Percentiles rank a stretch among this genome's conserved stretches.
Evolutionary conservation across 495 filamentous ascomycete species (phyloP).

Genomic region (Talaromyces adpressus): DNA sequence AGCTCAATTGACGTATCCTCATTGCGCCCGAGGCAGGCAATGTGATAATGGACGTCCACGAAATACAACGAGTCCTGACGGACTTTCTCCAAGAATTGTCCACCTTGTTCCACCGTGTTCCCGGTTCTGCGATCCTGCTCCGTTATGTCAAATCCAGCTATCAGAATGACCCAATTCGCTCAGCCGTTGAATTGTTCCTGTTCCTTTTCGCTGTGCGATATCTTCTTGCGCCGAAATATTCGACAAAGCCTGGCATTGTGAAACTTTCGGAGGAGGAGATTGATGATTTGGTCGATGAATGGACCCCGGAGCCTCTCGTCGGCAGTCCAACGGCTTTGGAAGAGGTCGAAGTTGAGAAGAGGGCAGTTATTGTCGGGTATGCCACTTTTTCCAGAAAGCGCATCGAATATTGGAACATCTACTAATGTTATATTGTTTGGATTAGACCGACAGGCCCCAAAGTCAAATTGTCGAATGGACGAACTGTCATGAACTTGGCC

Average conservation of each 20-base stretch:
- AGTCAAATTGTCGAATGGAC: slow-evolving; percentile 80
- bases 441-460: slow-evolving; percentile 80
- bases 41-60: slow-evolving; percentile 69
- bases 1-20: not conserved
- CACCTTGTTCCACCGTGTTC: slow-evolving; percentile 74
- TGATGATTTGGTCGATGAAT: slow-evolving; percentile 94
- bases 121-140: slow-evolving; percentile 87
- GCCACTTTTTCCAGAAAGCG: slow-evolving; percentile 7
- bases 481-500: slow-evolving; percentile 84
- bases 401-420: not conserved
- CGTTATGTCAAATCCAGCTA: slow-evolving; percentile 95
- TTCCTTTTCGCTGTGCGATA: slow-evolving; percentile 96
- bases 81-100: slow-evolving; percentile 59
- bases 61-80: slow-evolving; percentile 64
- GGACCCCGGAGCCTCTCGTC: slow-evolving; percentile 90
- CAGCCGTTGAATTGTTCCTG: slow-evolving; percentile 87
- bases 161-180: slow-evolving; percentile 92
- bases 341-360: slow-evolving; percentile 73
- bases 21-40: not conserved
- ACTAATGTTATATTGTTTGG: not conserved
- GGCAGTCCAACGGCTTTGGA: slow-evolving; percentile 63
- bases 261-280: slow-evolving; percentile 91
- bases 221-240: slow-evolving; percentile 82
- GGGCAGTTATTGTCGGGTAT: slow-evolving; percentile 84
- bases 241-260: slow-evolving; percentile 82